Evolutionary conservation across 2,329 filamentous ascomycete genomes (phyloP).

Genomic region (Herpotrichia juniperi): DNA sequence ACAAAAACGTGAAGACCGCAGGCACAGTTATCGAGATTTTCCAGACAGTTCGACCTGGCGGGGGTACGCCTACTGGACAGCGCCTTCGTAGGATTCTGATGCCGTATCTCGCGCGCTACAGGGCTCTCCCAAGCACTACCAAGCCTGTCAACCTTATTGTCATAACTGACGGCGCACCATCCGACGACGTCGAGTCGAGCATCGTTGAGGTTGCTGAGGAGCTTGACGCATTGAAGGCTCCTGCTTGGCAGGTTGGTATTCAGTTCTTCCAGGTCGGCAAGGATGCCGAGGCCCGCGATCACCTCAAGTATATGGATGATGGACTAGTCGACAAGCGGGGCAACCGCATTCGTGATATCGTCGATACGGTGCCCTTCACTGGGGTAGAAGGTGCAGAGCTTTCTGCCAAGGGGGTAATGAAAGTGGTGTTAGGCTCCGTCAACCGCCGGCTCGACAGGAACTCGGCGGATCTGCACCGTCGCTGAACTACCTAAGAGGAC

Average conservation of each 20-base stretch:
- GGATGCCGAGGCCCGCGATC: slow-evolving; percentile 67
- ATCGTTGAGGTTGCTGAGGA: slow-evolving; percentile 71
- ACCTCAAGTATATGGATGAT: slow-evolving; percentile 78
- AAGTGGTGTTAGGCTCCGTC: slow-evolving; percentile 79
- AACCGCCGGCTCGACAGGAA: slow-evolving; percentile 66
- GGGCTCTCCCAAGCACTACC: slow-evolving; percentile 56
- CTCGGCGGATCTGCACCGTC: slow-evolving; percentile 41
- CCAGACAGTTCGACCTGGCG: slow-evolving; percentile 65
- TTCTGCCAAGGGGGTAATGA: slow-evolving; percentile 75
- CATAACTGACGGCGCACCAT: slow-evolving; percentile 85
- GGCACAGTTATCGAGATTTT: slow-evolving; percentile 73
- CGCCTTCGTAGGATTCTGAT: slow-evolving; percentile 74
- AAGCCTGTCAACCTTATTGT: slow-evolving; percentile 91
- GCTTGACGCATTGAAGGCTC: slow-evolving; percentile 72
- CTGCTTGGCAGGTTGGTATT: slow-evolving; percentile 83
- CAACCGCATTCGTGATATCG: slow-evolving; percentile 77
- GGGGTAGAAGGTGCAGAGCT: slow-evolving; percentile 59
- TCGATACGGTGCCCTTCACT: slow-evolving; percentile 84
- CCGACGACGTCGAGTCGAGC: slow-evolving; percentile 73
- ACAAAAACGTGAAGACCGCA: slow-evolving; percentile 67
- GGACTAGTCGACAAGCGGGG: slow-evolving; percentile 61
- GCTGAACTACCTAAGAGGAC: background rate
- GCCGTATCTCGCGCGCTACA: slow-evolving; percentile 69
- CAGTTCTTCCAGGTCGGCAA: slow-evolving; percentile 96
- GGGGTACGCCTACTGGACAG: slow-evolving; percentile 75